Conservation (phyloP, 768 basidiomycete species). For the Boletus insuetus region DNA sequence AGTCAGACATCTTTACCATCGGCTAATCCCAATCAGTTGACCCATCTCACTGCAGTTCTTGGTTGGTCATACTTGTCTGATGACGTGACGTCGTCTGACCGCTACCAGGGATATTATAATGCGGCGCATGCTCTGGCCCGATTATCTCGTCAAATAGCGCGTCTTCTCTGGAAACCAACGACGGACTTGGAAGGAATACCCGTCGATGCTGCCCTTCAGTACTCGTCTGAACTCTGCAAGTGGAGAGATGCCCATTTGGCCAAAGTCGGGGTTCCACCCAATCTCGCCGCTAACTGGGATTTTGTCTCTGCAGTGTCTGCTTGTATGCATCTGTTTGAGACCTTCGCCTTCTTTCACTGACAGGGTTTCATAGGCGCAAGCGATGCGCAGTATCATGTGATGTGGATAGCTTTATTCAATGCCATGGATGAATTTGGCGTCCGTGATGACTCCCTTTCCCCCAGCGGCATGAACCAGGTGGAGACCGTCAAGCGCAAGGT, state of each 20-base stretch:
- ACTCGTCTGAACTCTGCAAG: slow-evolving; percentile 54
- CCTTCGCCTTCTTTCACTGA: neutral
- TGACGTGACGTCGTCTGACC: slow-evolving; percentile 9
- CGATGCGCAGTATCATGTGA: slow-evolving; percentile 87
- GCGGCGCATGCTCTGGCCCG: slow-evolving; percentile 83
- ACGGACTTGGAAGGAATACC: slow-evolving; percentile 78
- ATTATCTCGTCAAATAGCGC: slow-evolving; percentile 78
- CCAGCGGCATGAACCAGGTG: slow-evolving; percentile 52
- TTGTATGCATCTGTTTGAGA: slow-evolving; percentile 37
- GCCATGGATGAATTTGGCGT: slow-evolving; percentile 86
- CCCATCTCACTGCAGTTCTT: slow-evolving; percentile 49
- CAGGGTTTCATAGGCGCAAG: slow-evolving; percentile 53
- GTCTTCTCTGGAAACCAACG: slow-evolving; percentile 75
- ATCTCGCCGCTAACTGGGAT: slow-evolving; percentile 86
- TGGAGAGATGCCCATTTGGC: slow-evolving; percentile 79
- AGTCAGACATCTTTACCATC: slow-evolving; percentile 14
- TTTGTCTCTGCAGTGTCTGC: slow-evolving; percentile 76
- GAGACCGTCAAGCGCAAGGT: slow-evolving; percentile 67
- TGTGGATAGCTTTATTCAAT: slow-evolving; percentile 84
- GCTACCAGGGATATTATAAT: slow-evolving; percentile 70
- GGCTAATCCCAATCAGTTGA: neutral
- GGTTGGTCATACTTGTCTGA: slow-evolving; percentile 41
- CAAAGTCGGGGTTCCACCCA: slow-evolving; percentile 81
- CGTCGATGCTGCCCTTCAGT: slow-evolving; percentile 54
- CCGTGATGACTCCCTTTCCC: slow-evolving; percentile 47